These are phyloP conservation scores for Murraya paniculata DNA, from an alignment of 345 rosid genomes.

Conservation along the genomic window DNA sequence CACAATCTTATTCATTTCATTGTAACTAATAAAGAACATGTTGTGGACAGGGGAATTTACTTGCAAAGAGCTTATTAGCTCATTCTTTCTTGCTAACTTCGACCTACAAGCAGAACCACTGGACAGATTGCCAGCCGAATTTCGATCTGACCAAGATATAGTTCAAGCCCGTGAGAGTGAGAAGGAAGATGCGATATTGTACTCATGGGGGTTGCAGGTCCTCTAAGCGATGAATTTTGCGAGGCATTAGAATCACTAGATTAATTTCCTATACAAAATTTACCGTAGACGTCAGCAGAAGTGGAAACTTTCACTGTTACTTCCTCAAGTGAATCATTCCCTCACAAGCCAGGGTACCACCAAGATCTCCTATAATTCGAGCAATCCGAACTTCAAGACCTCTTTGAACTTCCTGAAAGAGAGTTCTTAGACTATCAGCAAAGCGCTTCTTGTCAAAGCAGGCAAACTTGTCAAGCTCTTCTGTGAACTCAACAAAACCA, in stretches of 20 bases:
- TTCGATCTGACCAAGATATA: too few species aligned
- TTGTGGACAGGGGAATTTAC: neutral
- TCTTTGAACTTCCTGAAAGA: constrained; percentile 84
- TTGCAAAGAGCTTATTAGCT: too few species aligned
- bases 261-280: neutral
- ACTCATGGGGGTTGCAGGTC: too few species aligned
- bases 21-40: neutral
- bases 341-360: constrained; percentile 82
- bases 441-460: constrained; percentile 65
- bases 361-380: constrained; percentile 82
- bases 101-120: too few species aligned
- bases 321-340: constrained; percentile 66
- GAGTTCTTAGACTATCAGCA: constrained; percentile 52
- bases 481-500: constrained; percentile 46
- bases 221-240: too few species aligned
- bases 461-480: constrained; percentile 41
- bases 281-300: neutral
- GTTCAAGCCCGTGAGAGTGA: too few species aligned
- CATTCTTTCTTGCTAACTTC: too few species aligned
- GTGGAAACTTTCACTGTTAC: constrained; percentile 10
- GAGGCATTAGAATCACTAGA: neutral
- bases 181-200: too few species aligned
- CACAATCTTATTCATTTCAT: neutral
- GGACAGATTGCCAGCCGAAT: too few species aligned
- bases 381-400: constrained; percentile 91